Evolutionary conservation across 2,329 filamentous ascomycete genomes (phyloP), one percentile per base, ranked within the genome.

Genomic region (Trichoderma afroharzianum): DNA sequence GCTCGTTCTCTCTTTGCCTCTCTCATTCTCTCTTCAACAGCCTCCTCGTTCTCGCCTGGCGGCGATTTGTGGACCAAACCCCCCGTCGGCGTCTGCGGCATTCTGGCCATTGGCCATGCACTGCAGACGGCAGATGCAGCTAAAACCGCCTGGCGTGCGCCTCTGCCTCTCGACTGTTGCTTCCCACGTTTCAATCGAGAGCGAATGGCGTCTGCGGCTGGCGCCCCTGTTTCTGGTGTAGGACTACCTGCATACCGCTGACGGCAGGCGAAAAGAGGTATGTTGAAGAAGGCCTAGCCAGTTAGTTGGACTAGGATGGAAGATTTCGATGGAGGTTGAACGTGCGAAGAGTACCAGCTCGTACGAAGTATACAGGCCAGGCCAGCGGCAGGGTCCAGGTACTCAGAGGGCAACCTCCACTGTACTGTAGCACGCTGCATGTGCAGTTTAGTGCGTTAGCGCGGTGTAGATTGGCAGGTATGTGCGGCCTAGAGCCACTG

Each of bases 81-180:
- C 28, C 21, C 63, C 63, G 47, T 66, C 63, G 63, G 63, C 63
- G 63, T 39, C 32, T 66, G 47, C 47, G 47, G 47, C 32, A n/a
- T 55, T 11, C 63, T 55, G 6, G 30, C 63, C 50, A 55, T 66
- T 55, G 62, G 43, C 39, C 47, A 21, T 53, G 47, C 11, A n/a
- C 33, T 43, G 59, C 59, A 63, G 59, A 63, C 36, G 33, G 47
- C 63, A 53, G 63, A 26, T 64, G 62, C 62, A 64, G 43, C 63
- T 53, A 64, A 64, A 26, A n/a, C 9, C 9, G 26, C 43, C 28
- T 36, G 63, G 43, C 12, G 28, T 53, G n/a, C 62, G 43, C 62
- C 43, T 53, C 18, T 50, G 62, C 62, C 63, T 66, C 32, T 62
- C 8, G 7, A 36, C 47, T 28, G 6, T 24, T 18, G 63, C 47